These are phyloP conservation scores for Suzukiozyma palmioleophila DNA, from an alignment of 1,139 yeast species.

Conservation along the genomic window DNA sequence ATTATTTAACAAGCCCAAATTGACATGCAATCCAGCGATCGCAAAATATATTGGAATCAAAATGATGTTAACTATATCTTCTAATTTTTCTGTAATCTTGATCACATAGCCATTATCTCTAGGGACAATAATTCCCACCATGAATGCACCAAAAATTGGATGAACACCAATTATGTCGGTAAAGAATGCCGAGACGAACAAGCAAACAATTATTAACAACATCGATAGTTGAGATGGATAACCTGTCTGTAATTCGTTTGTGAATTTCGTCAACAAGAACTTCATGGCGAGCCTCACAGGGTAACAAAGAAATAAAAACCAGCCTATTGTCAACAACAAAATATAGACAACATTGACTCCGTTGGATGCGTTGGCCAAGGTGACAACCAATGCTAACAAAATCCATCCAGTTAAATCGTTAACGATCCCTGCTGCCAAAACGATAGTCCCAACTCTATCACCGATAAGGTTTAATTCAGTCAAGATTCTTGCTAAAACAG, in stretches of 20 bases:
- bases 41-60: slow-evolving; percentile 77
- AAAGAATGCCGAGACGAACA: slow-evolving; percentile 65
- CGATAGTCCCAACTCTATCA: slow-evolving; percentile 75
- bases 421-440: slow-evolving; percentile 73
- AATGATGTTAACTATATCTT: slow-evolving; percentile 66
- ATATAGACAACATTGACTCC: slow-evolving; percentile 68
- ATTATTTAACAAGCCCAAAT: slow-evolving; percentile 55
- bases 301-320: slow-evolving; percentile 56
- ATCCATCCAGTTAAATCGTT: slow-evolving; percentile 85
- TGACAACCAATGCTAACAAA: slow-evolving; percentile 66
- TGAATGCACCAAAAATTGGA: slow-evolving; percentile 78
- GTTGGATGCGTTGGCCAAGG: slow-evolving; percentile 67
- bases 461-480: slow-evolving; percentile 67
- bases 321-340: slow-evolving; percentile 57
- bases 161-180: slow-evolving; percentile 81
- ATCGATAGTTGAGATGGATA: slow-evolving; percentile 62
- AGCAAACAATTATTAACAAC: slow-evolving; percentile 49
- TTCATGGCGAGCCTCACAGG: slow-evolving; percentile 51
- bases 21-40: slow-evolving; percentile 67
- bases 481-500: slow-evolving; percentile 73
- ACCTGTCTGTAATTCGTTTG: slow-evolving; percentile 51
- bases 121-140: slow-evolving; percentile 74
- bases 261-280: slow-evolving; percentile 37
- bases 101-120: slow-evolving; percentile 71
- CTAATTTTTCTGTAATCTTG: slow-evolving; percentile 66